phyloP scores from a whole-genome alignment of 2,329 filamentous ascomycete genomes.

The Sporothrix variecibatus region DNA sequence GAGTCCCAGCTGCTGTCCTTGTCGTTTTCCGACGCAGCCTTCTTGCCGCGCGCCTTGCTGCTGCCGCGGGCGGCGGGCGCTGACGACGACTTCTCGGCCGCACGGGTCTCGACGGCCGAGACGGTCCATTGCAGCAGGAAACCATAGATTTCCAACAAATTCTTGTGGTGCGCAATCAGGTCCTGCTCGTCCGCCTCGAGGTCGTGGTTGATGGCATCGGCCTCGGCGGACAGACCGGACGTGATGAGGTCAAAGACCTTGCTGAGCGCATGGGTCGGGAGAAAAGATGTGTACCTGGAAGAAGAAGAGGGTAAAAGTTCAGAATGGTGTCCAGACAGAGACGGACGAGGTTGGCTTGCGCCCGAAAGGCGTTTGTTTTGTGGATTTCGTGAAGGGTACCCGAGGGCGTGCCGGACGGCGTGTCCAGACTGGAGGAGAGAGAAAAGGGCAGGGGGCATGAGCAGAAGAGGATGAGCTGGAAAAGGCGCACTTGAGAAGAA shows the following conservation, averaged over 20 bases:
- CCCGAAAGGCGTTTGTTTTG: not conserved
- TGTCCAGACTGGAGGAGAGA: constrained; percentile 27
- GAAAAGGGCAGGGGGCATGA: constrained; percentile 34
- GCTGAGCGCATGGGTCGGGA: constrained; percentile 81
- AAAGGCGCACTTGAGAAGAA: constrained; percentile 88
- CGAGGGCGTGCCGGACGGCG: not conserved
- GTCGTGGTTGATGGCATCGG: constrained; percentile 81
- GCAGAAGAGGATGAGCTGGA: constrained; percentile 41
- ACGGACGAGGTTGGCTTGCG: not conserved
- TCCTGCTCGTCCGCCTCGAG: constrained; percentile 92
- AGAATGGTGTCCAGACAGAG: constrained; percentile 42
- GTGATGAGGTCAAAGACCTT: constrained; percentile 91
- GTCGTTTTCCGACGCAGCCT: constrained; percentile 46
- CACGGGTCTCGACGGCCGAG: constrained; percentile 89
- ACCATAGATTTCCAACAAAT: constrained; percentile 87
- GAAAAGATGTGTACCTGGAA: constrained; percentile 73
- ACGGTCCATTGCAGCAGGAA: constrained; percentile 96
- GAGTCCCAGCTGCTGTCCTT: constrained; percentile 89
- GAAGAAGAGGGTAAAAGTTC: constrained; percentile 33
- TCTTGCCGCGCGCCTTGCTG: constrained; percentile 73
- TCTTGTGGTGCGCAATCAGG: constrained; percentile 81
- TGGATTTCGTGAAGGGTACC: not conserved
- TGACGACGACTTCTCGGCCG: constrained; percentile 81
- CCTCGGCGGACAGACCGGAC: constrained; percentile 81
- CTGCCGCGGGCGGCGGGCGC: constrained; percentile 66